Evolutionary conservation across 768 basidiomycete species (phyloP).

Genomic region (Tephrocybe rancida): DNA sequence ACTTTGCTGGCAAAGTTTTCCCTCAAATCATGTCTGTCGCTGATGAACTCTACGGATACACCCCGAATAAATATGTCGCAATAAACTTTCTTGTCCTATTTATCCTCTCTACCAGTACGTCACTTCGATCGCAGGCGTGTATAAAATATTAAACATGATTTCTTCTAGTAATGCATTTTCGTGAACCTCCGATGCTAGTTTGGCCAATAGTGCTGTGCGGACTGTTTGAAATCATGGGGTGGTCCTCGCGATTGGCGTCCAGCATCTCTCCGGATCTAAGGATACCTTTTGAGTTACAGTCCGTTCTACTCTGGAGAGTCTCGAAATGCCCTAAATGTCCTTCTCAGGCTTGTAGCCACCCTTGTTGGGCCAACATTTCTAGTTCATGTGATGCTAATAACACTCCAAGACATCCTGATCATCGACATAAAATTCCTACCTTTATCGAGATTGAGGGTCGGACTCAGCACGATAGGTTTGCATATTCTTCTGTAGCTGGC

Average conservation of each 20-base stretch:
- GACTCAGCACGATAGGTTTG: too few relatives aligned
- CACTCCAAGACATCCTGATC: not conserved
- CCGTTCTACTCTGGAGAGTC: not conserved
- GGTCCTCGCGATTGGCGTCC: not conserved
- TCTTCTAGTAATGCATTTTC: not conserved
- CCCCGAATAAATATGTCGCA: not conserved
- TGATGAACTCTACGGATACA: not conserved
- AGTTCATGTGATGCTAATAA: not conserved
- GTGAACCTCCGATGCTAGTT: not conserved
- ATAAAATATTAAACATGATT: not conserved
- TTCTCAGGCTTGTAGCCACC: not conserved
- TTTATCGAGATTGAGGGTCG: too few relatives aligned
- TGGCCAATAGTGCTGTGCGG: not conserved
- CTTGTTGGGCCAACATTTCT: not conserved
- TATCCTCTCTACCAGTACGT: not conserved
- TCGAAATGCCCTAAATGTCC: not conserved
- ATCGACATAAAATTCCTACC: too few relatives aligned
- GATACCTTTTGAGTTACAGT: conserved; percentile 1
- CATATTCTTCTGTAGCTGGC: too few relatives aligned
- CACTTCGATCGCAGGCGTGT: not conserved
- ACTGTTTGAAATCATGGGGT: conserved; percentile 1
- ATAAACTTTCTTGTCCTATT: not conserved
- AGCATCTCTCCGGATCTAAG: not conserved
- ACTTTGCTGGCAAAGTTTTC: too few relatives aligned
- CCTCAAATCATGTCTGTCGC: not conserved